A percentile compares a stretch with the other conserved stretches of the same genome.
phyloP scores from a whole-genome alignment of 1,139 yeast genomes.

The Candida buenavistaensis region DNA sequence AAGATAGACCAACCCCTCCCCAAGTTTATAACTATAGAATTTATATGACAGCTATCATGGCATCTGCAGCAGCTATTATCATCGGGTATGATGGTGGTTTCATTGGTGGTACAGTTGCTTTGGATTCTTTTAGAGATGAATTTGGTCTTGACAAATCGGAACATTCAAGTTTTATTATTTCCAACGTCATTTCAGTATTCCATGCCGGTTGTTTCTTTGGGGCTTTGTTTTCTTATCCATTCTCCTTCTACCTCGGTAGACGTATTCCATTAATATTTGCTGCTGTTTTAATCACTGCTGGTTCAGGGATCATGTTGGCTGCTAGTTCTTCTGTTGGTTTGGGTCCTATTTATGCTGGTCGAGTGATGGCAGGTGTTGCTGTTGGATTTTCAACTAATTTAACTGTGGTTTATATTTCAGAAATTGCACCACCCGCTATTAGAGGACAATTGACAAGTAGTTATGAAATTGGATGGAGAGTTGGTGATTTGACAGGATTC shows the following conservation, averaged over 20 bases:
- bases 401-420: constrained; percentile 43
- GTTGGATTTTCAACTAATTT: constrained; percentile 44
- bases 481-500: constrained; percentile 45
- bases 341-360: constrained; percentile 43
- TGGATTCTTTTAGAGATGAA: constrained; percentile 35
- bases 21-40: constrained; percentile 38
- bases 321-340: constrained; percentile 29
- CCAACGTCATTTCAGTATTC: constrained; percentile 44
- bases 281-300: constrained; percentile 34
- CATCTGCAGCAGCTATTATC: constrained; percentile 39
- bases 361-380: constrained; percentile 42
- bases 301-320: constrained; percentile 43
- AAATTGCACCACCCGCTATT: constrained; percentile 41
- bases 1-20: constrained; percentile 42
- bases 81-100: constrained; percentile 47
- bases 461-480: constrained; percentile 46
- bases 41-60: constrained; percentile 39
- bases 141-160: constrained; percentile 31
- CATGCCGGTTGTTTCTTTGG: constrained; percentile 49
- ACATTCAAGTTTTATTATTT: constrained; percentile 25
- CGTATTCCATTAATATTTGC: constrained; percentile 35
- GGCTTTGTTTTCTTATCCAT: constrained; percentile 41
- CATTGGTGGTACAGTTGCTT: constrained; percentile 44
- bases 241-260: constrained; percentile 38
- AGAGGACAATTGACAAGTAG: constrained; percentile 40